phyloP scores from a whole-genome alignment of 208 protist species.

The Entamoeba invadens region DNA sequence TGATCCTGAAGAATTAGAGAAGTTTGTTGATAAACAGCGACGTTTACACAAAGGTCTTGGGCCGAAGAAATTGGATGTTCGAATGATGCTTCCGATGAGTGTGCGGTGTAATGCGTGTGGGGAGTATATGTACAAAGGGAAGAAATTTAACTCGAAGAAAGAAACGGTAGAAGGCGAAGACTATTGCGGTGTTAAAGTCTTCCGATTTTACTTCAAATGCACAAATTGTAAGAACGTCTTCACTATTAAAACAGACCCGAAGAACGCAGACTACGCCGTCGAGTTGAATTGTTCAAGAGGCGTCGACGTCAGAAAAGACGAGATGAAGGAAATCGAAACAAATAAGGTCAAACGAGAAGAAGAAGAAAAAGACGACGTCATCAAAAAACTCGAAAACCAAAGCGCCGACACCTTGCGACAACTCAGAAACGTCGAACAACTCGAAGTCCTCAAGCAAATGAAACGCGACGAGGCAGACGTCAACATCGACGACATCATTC shows the following conservation, averaged over 20 bases:
- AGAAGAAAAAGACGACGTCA: neutral
- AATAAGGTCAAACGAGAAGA: constrained; percentile 6
- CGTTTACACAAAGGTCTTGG: neutral
- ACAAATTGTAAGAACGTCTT: constrained; percentile 50
- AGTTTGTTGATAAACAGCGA: neutral
- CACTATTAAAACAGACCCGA: constrained; percentile 57
- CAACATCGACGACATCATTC: neutral
- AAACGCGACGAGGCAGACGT: neutral
- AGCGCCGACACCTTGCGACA: neutral
- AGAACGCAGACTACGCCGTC: constrained; percentile 54
- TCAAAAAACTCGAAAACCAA: neutral
- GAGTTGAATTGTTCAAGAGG: constrained; percentile 45
- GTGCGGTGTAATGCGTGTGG: constrained; percentile 29
- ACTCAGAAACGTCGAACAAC: neutral
- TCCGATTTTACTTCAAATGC: constrained; percentile 43
- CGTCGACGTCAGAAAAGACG: constrained; percentile 51
- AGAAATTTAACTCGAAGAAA: constrained; percentile 40
- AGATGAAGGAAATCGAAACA: constrained; percentile 4
- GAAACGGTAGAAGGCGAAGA: constrained; percentile 19
- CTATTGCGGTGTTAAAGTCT: constrained; percentile 33
- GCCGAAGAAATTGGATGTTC: constrained; percentile 4
- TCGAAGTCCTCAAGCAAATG: neutral
- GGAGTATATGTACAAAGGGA: constrained; percentile 32
- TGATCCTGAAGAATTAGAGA: neutral
- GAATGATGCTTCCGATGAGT: constrained; percentile 37